Evolutionary conservation across 345 rosid genomes (phyloP).

Genomic region (Raphanus raphanistrum): DNA sequence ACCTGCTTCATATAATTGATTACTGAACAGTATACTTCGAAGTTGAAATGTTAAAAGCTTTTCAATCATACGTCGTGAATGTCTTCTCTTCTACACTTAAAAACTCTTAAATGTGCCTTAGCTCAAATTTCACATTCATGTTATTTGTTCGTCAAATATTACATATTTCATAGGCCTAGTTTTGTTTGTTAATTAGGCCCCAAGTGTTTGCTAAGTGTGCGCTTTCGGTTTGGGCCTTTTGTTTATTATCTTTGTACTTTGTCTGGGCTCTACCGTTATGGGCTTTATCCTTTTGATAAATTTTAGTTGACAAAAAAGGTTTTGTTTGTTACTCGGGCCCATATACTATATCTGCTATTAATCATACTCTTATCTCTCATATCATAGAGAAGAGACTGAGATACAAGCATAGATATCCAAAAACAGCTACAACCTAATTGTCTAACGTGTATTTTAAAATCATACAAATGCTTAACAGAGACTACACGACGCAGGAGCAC

Average conservation of each 20-base stretch:
- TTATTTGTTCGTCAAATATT: background rate
- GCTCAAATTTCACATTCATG: background rate
- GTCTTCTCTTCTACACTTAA: background rate
- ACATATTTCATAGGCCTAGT: background rate
- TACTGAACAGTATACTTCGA: background rate
- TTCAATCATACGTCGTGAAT: background rate
- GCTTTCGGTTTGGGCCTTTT: too few species aligned
- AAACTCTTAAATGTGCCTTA: background rate
- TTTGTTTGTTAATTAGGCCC: background rate
- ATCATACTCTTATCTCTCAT: background rate
- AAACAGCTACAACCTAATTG: background rate
- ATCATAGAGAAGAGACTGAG: background rate
- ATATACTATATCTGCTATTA: background rate
- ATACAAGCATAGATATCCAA: background rate
- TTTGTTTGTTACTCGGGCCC: background rate
- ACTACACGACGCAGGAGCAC: conserved; percentile 38
- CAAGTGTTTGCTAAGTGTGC: too few species aligned
- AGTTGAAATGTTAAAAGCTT: background rate
- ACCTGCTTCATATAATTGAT: background rate
- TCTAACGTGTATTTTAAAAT: background rate
- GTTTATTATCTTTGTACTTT: too few species aligned
- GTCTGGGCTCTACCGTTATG: too few species aligned
- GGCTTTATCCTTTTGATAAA: too few species aligned
- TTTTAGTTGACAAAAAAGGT: too few species aligned
- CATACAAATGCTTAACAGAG: conserved; percentile 23